Base-by-base conservation (phyloP, 495 filamentous ascomycete species). In the Talaromyces borbonicus region DNA sequence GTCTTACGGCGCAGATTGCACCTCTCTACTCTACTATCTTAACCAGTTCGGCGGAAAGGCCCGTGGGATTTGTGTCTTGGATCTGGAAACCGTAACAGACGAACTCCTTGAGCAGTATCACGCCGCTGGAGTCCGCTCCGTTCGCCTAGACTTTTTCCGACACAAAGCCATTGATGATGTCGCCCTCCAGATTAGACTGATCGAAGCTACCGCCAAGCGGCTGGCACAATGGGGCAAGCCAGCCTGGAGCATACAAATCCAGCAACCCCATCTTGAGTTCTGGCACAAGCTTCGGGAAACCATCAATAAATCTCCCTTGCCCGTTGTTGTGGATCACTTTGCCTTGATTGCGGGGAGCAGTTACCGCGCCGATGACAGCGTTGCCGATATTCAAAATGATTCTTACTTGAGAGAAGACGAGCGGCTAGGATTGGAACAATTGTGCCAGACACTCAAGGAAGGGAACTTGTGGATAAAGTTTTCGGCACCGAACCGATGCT, bases 251-350 rank as follows among this genome's bases (percentile, higher is more conserved):
- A 46, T 46, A 14, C 43, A 46, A 29, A 18, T 46, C 27, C 43
- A 32, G 15, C 43, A 46, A 29, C 25, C 43, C 1, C 43, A 46
- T 46, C 43, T 33, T 32, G 43, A 46, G 18, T 46, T 46, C 20
- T 46, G 43, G 43, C 11, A 3, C 18, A 18, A n/a, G 11, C 30
- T 46, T 19, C 27, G 27, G 15, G 26, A 46, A 33, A 16, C 20
- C 1, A n/a, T 35, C 9, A 31, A 11, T 15, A 19, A 18, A 35
- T 37, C 8, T 24, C 48, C 18, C 3, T 30, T 50, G 19, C 31
- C 43, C 3, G 31, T 50, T 9, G 48, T 50, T 35, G 42, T 46
- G n/a, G 48, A 50, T 19, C 48, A 50, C 25, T 40, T 50, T 31
- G 43, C 43, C 26, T 29, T 46, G 5, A 18, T 46, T 46, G n/a